Evolutionary conservation across 768 basidiomycete species (phyloP).

Genomic region (Mycena amicta): DNA sequence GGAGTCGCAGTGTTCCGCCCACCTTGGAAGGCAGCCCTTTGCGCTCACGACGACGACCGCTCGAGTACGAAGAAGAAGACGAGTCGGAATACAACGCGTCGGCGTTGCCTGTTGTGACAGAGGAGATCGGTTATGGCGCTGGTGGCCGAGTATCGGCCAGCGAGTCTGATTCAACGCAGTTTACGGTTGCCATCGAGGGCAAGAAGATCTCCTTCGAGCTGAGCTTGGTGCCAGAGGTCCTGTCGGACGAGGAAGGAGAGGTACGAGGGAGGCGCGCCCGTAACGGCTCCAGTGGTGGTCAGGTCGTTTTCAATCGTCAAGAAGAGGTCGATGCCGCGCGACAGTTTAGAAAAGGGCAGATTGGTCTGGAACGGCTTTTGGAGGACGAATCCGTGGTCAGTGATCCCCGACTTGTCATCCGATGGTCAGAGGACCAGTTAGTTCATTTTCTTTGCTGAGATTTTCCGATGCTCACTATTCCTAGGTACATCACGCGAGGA

Average conservation of each 20-base stretch:
- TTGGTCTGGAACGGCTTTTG: conserved; percentile 69
- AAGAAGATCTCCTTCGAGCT: conserved; percentile 70
- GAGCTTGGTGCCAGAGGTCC: conserved; percentile 52
- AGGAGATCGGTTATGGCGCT: conserved; percentile 41
- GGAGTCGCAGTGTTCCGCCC: conserved; percentile 63
- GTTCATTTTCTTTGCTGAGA: conserved; percentile 28
- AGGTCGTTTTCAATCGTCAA: conserved; percentile 31
- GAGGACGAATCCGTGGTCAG: conserved; percentile 62
- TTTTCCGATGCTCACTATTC: conserved; percentile 1
- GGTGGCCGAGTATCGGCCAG: conserved; percentile 62
- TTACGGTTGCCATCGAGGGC: conserved; percentile 66
- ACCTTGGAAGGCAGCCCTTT: conserved; percentile 47
- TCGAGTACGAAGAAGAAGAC: conserved; percentile 75
- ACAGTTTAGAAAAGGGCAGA: conserved; percentile 59
- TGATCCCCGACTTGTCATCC: conserved; percentile 69
- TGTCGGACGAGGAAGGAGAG: conserved; percentile 21
- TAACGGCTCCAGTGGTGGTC: conserved; percentile 21
- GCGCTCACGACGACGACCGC: conserved; percentile 16
- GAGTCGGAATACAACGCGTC: conserved; percentile 53
- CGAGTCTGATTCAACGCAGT: conserved; percentile 60
- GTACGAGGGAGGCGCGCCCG: conserved; percentile 28
- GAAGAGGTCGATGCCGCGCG: conserved; percentile 58
- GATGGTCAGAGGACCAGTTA: conserved; percentile 70
- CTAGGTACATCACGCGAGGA: conserved; percentile 74
- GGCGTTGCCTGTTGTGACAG: conserved; percentile 29